Base-by-base conservation (phyloP, 1,139 yeast species). In the Candida mesenterica region DNA sequence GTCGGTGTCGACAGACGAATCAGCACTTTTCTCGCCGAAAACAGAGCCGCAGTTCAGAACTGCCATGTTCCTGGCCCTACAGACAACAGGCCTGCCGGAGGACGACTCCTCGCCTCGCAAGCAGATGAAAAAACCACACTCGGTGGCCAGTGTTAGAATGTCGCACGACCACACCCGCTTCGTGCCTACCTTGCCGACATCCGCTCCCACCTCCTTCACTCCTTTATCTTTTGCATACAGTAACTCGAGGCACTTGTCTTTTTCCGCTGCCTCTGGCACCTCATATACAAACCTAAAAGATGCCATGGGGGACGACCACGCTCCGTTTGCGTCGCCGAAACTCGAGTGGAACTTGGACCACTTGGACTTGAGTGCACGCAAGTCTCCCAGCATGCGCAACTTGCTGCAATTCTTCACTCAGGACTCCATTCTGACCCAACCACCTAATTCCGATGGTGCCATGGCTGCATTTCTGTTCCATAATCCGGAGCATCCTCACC, bases 311-410 rank as follows among this genome's bases (percentile, higher is more conserved):
- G 59, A 57, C 29, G 52, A 48, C 27, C 72, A 66, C 1, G 81
- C 90, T 1, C 37, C 36, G 5, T 85, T 84, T 53, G 79, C 94
- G 2, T 83, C 95, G 2, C 95, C 95, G 1, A 95, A 85, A 54
- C 55, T 80, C 35, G 59, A 66, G 2, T 67, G 72, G 72, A 55
- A 53, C 38, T 51, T 64, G 24, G 70, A 62, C 17, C 42, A 49
- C 17, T 49, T 67, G 34, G 67, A 63, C 34, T 47, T 61, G 33
- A 48, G 43, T 35, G 14, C 28, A 6, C 33, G 31, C 24, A 25
- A 23, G 27, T 28, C 29, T 34, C 43, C 12, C n/a, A 35, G 45
- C 24, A 28, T 43, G 24, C 42, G 43, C 28, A 48, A 48, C 33
- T 39, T 48, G 23, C 45, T 43, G 24, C 49, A 45, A 34, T 48